phyloP scores from a whole-genome alignment of 768 basidiomycete genomes.

The Boletus sensibilis region DNA sequence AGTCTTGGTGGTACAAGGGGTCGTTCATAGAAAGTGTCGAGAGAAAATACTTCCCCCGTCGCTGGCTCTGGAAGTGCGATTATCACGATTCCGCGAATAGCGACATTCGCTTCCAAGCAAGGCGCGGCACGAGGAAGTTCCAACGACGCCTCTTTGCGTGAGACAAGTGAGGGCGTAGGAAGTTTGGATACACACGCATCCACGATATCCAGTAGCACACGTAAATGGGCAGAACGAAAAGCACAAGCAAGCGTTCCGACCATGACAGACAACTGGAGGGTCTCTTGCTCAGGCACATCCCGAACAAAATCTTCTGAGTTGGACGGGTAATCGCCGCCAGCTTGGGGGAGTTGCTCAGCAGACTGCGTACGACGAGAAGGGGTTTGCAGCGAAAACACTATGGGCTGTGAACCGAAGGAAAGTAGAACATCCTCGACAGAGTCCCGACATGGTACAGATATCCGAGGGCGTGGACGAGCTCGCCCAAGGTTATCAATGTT shows the following conservation, averaged over 20 bases:
- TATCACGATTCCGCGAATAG: conserved; percentile 46
- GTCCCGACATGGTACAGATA: conserved; percentile 10
- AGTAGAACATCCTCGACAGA: conserved; percentile 47
- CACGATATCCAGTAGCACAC: conserved; percentile 44
- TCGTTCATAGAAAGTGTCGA: conserved; percentile 49
- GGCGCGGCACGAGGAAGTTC: conserved; percentile 24
- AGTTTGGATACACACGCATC: conserved; percentile 32
- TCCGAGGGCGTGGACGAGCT: conserved; percentile 3
- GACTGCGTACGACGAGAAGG: conserved; percentile 32
- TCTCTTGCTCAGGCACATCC: conserved; percentile 27
- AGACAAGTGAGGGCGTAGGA: conserved; percentile 15
- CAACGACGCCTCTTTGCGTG: conserved; percentile 12
- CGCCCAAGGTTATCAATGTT: background rate
- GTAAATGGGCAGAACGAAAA: conserved; percentile 56
- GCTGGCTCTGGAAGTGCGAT: conserved; percentile 42
- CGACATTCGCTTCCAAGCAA: conserved; percentile 35
- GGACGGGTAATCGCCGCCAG: conserved; percentile 3
- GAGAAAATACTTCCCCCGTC: conserved; percentile 5
- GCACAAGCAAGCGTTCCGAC: conserved; percentile 56
- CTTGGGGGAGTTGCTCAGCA: conserved; percentile 3
- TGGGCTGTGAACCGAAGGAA: conserved; percentile 62
- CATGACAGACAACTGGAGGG: conserved; percentile 40
- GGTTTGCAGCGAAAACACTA: conserved; percentile 54
- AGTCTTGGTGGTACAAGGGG: conserved; percentile 60
- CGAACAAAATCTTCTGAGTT: conserved; percentile 3